Base-by-base conservation (phyloP, 2,329 filamentous ascomycete genomes). In the Nemania diffusa region DNA sequence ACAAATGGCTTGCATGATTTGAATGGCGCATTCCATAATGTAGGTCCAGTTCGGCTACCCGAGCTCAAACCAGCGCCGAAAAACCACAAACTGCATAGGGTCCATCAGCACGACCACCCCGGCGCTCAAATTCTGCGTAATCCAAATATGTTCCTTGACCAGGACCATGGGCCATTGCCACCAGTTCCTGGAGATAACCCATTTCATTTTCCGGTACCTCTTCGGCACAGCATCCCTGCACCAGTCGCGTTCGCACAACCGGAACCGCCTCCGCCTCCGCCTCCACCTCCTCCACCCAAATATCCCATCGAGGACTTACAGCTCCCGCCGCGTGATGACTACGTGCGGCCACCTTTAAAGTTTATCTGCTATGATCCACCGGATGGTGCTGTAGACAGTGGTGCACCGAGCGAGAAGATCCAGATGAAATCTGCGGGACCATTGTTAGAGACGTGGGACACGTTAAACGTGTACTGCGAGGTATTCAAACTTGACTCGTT, bases 301-400 rank as follows among this genome's bases (percentile, higher is more conserved):
- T 98, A 97, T 78, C 96, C 96, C 0, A 97, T 97, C 69, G 96
- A 99, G 75, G 96, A 99, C 80, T 81, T 98, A 56, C 92, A 97
- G 72, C 84, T 98, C 26, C 86, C 90, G 24, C 90, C 91, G 1
- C 87, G 88, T 64, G 86, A 90, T 59, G 88, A 85, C 27, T 79
- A 85, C 48, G 85, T 89, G 63, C 89, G 96, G 15, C 96, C 96
- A 2, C 81, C 87, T 0, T 81, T 98, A 53, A 92, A 92, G 64
- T 97, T 92, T 76, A 84, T 97, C 73, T 92, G 91, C 68, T 85
- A 84, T 59, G 87, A 93, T 64, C 85, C 87, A 9, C 85, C 87
- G 0, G 81, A 85, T 50, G 79, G 84, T 5, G 77, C 83, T 13
- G 81, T 84, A 20, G 80, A 82, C 46, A 80, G 79, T 62, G 78